phyloP scores from a whole-genome alignment of 2,329 filamentous ascomycete genomes.

The Xylaria sp. region DNA sequence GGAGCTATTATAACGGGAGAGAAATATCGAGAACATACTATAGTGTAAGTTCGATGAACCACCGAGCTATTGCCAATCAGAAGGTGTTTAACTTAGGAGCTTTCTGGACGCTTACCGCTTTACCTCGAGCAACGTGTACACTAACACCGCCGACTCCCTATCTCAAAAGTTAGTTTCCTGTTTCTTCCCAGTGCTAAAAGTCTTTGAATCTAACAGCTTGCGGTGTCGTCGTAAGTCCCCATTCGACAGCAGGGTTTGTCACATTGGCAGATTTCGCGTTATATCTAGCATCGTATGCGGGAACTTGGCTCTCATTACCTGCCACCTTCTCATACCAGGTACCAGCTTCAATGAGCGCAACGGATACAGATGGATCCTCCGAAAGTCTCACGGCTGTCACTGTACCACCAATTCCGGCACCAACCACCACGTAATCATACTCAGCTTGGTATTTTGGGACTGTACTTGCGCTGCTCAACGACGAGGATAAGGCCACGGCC shows the following conservation, averaged over 20 bases:
- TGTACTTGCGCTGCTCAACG: background rate
- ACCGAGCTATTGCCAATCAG: slow-evolving; percentile 11
- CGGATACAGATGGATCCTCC: slow-evolving; percentile 10
- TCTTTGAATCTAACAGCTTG: slow-evolving; percentile 12
- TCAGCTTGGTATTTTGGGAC: slow-evolving; percentile 1
- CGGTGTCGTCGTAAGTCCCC: slow-evolving; percentile 17
- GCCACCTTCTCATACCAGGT: slow-evolving; percentile 16
- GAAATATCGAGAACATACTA: background rate
- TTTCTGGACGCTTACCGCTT: slow-evolving; percentile 5
- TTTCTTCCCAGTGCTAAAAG: too few relatives aligned
- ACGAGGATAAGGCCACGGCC: background rate
- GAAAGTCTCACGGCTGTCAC: slow-evolving; percentile 8
- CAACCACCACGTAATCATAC: slow-evolving; percentile 17
- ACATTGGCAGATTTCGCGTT: slow-evolving; percentile 10
- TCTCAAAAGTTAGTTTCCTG: background rate
- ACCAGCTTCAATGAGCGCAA: slow-evolving; percentile 23
- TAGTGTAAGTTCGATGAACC: slow-evolving; percentile 19
- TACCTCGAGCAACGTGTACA: slow-evolving; percentile 16
- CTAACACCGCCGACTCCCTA: slow-evolving; percentile 13
- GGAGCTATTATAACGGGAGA: background rate
- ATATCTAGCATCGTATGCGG: slow-evolving; percentile 15
- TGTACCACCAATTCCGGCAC: slow-evolving; percentile 2
- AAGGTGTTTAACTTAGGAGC: background rate
- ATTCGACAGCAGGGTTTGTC: slow-evolving; percentile 19
- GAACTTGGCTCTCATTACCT: slow-evolving; percentile 15